Conservation (phyloP, 2,329 filamentous ascomycete species). For the Aspergillus sp. region DNA sequence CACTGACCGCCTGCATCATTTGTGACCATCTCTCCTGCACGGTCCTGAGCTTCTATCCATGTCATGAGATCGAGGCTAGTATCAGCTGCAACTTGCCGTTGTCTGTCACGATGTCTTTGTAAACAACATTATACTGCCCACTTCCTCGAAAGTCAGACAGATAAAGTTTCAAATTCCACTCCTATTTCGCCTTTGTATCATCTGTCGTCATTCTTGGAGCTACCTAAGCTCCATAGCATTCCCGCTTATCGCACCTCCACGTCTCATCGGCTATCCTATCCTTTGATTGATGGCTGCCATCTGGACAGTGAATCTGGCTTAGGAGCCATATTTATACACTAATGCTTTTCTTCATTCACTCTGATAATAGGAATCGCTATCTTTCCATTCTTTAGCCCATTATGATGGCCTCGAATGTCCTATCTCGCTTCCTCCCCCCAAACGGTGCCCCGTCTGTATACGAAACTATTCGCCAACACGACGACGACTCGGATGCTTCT, state of each 20-base stretch:
- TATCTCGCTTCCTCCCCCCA: slow-evolving; percentile 49
- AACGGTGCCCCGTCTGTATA: slow-evolving; percentile 50
- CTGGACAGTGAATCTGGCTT: slow-evolving; percentile 12
- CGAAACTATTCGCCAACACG: slow-evolving; percentile 48
- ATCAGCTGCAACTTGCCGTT: slow-evolving; percentile 5
- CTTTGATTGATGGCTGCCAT: slow-evolving; percentile 16
- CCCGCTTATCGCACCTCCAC: neutral
- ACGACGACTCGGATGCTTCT: slow-evolving; percentile 45
- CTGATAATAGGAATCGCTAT: slow-evolving; percentile 4
- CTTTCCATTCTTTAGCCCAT: slow-evolving; percentile 16
- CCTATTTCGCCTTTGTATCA: neutral
- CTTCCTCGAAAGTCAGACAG: neutral
- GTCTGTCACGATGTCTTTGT: neutral
- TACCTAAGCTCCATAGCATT: neutral
- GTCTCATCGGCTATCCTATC: neutral
- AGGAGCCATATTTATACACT: slow-evolving; percentile 13
- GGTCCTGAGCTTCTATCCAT: slow-evolving; percentile 12
- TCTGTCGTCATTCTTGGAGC: neutral
- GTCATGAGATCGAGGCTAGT: slow-evolving; percentile 12
- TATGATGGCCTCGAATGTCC: slow-evolving; percentile 45
- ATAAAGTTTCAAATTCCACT: neutral
- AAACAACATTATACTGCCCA: neutral
- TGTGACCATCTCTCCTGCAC: neutral
- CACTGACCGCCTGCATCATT: slow-evolving; percentile 20
- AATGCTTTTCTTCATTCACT: slow-evolving; percentile 7